Evolutionary conservation across 768 basidiomycete species (phyloP).

Genomic region (Trametopsis cervina): DNA sequence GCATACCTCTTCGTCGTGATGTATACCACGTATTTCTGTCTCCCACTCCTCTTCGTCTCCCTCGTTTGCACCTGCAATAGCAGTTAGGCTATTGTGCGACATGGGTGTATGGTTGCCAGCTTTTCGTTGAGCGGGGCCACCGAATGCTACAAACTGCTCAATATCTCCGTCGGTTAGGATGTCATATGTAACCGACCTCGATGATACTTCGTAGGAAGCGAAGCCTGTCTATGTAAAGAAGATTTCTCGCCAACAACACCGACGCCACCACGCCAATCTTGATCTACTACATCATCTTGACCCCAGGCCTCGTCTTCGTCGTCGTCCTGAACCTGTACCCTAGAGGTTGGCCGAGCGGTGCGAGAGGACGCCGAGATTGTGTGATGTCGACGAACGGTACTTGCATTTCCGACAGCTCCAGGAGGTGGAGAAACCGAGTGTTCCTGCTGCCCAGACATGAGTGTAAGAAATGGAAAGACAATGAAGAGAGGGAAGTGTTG

Average conservation of each 20-base stretch:
- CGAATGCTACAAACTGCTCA: conserved; percentile 36
- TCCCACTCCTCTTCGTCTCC: conserved; percentile 90
- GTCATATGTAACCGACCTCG: conserved; percentile 41
- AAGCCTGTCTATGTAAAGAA: conserved; percentile 72
- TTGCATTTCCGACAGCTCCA: conserved; percentile 28
- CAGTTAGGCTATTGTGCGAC: conserved; percentile 73
- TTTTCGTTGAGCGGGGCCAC: conserved; percentile 42
- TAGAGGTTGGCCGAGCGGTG: conserved; percentile 50
- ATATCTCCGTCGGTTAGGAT: conserved; percentile 2
- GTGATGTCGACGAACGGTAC: conserved; percentile 71
- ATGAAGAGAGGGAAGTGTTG: conserved; percentile 2
- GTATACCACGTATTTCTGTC: conserved; percentile 48
- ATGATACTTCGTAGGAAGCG: conserved; percentile 75
- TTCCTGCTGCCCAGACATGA: conserved; percentile 32
- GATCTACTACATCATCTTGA: conserved; percentile 72
- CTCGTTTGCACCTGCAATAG: conserved; percentile 73
- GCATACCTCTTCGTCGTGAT: conserved; percentile 62
- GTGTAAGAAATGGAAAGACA: conserved; percentile 10
- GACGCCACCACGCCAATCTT: conserved; percentile 76
- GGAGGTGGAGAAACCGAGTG: conserved; percentile 37
- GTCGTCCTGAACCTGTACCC: conserved; percentile 55
- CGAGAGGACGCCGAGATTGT: conserved; percentile 76
- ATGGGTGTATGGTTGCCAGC: conserved; percentile 62
- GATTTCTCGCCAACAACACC: conserved; percentile 82
- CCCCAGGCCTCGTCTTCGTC: conserved; percentile 55